Base-by-base conservation (phyloP, 306 rosid genomes). In the Erythrophleum fordii region DNA sequence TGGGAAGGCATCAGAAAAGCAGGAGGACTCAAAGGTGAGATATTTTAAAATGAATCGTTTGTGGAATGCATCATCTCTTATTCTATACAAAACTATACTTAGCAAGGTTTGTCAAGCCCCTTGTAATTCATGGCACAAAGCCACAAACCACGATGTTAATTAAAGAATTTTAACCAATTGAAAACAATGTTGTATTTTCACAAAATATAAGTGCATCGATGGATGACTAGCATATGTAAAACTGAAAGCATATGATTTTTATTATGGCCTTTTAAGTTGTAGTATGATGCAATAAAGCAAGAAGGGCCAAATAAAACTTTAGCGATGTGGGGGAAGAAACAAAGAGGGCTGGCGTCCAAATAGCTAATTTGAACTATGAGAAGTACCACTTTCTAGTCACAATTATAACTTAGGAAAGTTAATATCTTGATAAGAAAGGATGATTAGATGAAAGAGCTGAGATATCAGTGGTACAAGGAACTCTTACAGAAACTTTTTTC, bases 1-100 rank as follows among this genome's bases (percentile, higher is more conserved):
- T 56, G 81, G 62, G 72, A 56, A 51, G 64, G n/a, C 82, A 61
- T 65, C 81, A 52, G 83, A 84, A 82, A 77, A 80, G 51, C 73
- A 76, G 71, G 75, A 75, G 52, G 83, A 73, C 72, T 75, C 81
- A 42, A 10, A 0, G 83, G 91, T 88, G 81, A 88, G 92, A 45
- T 82, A 69, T 68, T 76, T 37, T 51, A 31, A 10, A 74, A 61
- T 37, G 2, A 49, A 14, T 70, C 77, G 44, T 61, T 41, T 45
- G 69, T 69, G 23, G 73, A 70, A 9, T 41, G 22, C 64, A 2
- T 9, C 64, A 2, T 9, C 41, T 64, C 22, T 53, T 6, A 52
- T 7, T 59, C 0, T 39, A 2, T 31, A 41, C 55, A 45, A 59
- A 52, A 71, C 65, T 26, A 53, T 56, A 16, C 42, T 66, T 67